phyloP scores from a whole-genome alignment of 2,329 filamentous ascomycete species.

The Fusarium tupiense region DNA sequence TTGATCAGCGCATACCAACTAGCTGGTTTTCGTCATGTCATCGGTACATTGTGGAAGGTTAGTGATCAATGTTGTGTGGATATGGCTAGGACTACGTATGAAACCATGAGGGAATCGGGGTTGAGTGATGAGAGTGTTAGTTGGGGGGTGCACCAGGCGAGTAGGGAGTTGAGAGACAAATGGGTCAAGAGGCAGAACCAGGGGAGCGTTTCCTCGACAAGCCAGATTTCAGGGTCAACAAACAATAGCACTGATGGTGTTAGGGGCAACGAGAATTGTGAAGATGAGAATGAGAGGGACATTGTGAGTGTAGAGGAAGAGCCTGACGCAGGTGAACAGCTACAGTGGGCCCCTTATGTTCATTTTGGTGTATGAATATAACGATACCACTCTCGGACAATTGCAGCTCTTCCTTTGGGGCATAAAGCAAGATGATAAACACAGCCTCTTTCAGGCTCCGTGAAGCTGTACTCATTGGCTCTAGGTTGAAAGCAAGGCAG shows the following conservation, averaged over 20 bases:
- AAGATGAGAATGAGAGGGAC: neutral
- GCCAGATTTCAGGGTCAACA: rapidly evolving
- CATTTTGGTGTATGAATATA: neutral
- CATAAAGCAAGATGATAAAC: too few species aligned
- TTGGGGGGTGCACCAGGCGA: neutral
- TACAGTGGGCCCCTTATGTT: neutral
- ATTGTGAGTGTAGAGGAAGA: neutral
- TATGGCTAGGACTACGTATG: neutral
- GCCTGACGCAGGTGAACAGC: neutral
- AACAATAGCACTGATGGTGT: rapidly evolving
- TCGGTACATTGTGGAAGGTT: neutral
- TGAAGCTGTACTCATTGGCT: too few species aligned
- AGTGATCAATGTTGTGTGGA: neutral
- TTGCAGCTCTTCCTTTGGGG: too few species aligned
- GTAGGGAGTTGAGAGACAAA: neutral
- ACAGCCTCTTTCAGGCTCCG: too few species aligned
- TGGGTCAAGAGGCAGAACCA: neutral
- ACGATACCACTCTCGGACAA: too few species aligned
- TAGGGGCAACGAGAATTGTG: neutral
- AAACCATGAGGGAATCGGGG: rapidly evolving
- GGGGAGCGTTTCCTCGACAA: rapidly evolving
- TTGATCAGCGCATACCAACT: neutral
- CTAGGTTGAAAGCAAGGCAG: too few species aligned
- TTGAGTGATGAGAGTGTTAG: rapidly evolving
- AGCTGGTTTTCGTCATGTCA: rapidly evolving